Base-by-base conservation (phyloP, 768 basidiomycete genomes). In the Tylopilus vinaceipallidus region DNA sequence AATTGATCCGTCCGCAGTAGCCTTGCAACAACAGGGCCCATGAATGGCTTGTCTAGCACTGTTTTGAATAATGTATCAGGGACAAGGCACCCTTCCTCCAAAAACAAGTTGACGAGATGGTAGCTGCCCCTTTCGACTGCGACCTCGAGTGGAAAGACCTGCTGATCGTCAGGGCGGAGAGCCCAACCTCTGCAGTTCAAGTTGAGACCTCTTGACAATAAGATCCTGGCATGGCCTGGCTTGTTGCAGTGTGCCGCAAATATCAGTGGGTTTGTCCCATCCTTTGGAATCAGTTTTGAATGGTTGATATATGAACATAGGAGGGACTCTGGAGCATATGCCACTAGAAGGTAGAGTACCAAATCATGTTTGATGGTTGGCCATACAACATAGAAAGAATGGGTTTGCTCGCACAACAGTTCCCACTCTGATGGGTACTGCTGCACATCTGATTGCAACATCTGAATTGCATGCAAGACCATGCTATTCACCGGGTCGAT, bases 1-100 rank as follows among this genome's bases (percentile, higher is more conserved):
- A 58, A 58, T 17, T 58, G 34, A 10, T 55, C 54, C 2, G 56
- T 52, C 19, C 52, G 54, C 8, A 58, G n/a, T 4, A 58, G 16
- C 3, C n/a, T 50, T 12, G 45, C 16, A 6, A 41, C 14, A 8
- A 45, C 9, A 13, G 6, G 14, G 20, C n/a, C 12, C 13, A 10
- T 4, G 32, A 24, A 19, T 3, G 8, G 2, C 9, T 14, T 11
- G 12, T 6, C 5, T 2, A 52, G 27, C 12, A 3, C 20, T 1
- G 0, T 0, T 2, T 7, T 12, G 32, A 52, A 52, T 4, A 52
- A 11, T 9, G 12, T 3, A 3, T 26, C 8, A 5, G 51, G 46
- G 11, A 52, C 51, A 17, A n/a, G 33, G 8, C 45, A 38, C 3
- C 17, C 41, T 20, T 17, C 41, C 4, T 1, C 14, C 4, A 52